Evolutionary conservation across 768 basidiomycete species (phyloP).

Genomic region (Boletales sp.): DNA sequence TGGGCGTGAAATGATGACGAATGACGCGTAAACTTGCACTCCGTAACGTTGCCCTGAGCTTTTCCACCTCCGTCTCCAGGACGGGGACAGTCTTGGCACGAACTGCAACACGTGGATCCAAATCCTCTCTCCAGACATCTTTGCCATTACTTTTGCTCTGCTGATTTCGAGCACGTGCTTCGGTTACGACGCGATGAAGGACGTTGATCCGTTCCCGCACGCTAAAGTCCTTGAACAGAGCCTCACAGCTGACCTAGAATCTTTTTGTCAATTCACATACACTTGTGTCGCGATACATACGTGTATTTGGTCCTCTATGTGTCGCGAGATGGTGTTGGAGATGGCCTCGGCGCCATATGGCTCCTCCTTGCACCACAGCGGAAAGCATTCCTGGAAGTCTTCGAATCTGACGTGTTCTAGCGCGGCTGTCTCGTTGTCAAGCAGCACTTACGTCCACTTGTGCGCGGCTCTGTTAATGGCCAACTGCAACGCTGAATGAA

Average conservation of each 20-base stretch:
- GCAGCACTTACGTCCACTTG: constrained; percentile 48
- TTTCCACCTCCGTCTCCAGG: constrained; percentile 42
- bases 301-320: constrained; percentile 65
- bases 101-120: constrained; percentile 61
- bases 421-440: neutral
- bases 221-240: constrained; percentile 64
- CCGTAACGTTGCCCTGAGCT: constrained; percentile 34
- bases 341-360: constrained; percentile 57
- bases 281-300: constrained; percentile 4
- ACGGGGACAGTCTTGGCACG: constrained; percentile 62
- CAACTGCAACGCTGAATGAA: constrained; percentile 50
- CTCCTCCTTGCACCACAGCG: constrained; percentile 62
- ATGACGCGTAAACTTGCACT: constrained; percentile 26
- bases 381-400: constrained; percentile 61
- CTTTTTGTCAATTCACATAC: neutral
- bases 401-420: constrained; percentile 36
- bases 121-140: constrained; percentile 62
- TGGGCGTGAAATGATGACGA: neutral
- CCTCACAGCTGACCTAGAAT: constrained; percentile 62
- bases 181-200: constrained; percentile 64
- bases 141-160: constrained; percentile 39
- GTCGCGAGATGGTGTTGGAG: constrained; percentile 64
- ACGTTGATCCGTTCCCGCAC: constrained; percentile 68
- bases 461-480: constrained; percentile 49
- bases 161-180: constrained; percentile 55